Evolutionary conservation across 306 rosid genomes (phyloP).

Genomic region (Quercus mongolica): DNA sequence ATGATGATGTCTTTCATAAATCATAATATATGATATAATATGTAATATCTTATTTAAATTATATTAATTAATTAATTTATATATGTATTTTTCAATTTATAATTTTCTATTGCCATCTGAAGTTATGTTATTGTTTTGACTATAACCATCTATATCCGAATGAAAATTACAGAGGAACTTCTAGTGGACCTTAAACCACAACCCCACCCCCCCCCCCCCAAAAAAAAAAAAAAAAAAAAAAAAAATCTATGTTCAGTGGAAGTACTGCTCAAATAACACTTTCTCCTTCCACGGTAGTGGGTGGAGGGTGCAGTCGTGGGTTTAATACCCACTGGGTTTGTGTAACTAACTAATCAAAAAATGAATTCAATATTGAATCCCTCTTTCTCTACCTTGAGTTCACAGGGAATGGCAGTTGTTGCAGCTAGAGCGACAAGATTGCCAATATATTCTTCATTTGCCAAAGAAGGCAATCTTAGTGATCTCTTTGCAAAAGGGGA

Average conservation of each 20-base stretch:
- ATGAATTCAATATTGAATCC: slow-evolving; percentile 2
- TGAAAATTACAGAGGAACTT: neutral
- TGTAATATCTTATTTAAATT: no score
- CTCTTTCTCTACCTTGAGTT: slow-evolving; percentile 22
- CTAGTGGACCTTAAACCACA: neutral
- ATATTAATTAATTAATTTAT: neutral
- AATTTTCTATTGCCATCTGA: neutral
- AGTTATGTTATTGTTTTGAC: neutral
- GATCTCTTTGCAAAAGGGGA: slow-evolving; percentile 99
- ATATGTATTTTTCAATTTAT: neutral
- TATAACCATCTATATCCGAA: neutral
- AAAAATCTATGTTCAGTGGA: neutral
- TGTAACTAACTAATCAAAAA: no score
- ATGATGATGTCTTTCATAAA: neutral
- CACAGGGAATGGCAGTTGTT: slow-evolving; percentile 95
- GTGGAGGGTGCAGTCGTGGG: no score
- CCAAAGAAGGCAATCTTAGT: slow-evolving; percentile 98
- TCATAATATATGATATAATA: no score
- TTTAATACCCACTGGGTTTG: no score
- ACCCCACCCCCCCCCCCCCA: no score
- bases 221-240: no score
- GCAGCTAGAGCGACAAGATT: slow-evolving; percentile 98
- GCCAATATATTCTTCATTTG: slow-evolving; percentile 98
- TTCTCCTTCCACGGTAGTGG: no score
- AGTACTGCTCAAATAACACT: no score